Evolutionary conservation across 208 protist species (phyloP).

Genomic region (Angomonas deanei): DNA sequence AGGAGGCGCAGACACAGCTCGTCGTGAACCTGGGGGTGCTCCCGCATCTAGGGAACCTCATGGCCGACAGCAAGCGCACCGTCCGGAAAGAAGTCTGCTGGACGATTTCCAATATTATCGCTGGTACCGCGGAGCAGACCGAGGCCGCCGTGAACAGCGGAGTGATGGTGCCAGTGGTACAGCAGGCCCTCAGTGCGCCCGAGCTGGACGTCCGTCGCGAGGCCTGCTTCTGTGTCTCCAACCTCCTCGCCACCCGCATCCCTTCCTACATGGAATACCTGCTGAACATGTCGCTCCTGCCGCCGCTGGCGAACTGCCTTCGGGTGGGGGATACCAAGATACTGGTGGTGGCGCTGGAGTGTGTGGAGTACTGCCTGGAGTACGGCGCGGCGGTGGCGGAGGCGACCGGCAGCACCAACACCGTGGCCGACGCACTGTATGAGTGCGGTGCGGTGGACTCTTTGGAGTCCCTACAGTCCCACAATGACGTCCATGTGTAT

Average conservation of each 20-base stretch:
- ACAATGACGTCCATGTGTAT: constrained; percentile 93
- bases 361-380: constrained; percentile 94
- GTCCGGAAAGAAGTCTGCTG: constrained; percentile 98
- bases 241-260: constrained; percentile 91
- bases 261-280: constrained; percentile 40
- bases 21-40: constrained; percentile 93
- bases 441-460: constrained; percentile 92
- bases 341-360: constrained; percentile 93
- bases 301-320: constrained; percentile 92
- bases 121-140: constrained; percentile 94
- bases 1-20: constrained; percentile 94
- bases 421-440: constrained; percentile 75
- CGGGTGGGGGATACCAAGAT: constrained; percentile 84
- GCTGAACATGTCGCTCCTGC: constrained; percentile 84
- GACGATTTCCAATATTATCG: constrained; percentile 99
- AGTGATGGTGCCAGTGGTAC: constrained; percentile 91
- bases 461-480: constrained; percentile 93
- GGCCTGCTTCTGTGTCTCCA: constrained; percentile 96
- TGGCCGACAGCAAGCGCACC: constrained; percentile 75
- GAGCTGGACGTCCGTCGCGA: constrained; percentile 97
- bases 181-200: constrained; percentile 62
- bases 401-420: constrained; percentile 39
- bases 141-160: constrained; percentile 85
- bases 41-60: constrained; percentile 59
- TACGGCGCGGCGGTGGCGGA: constrained; percentile 48